phyloP scores from a whole-genome alignment of 2,329 filamentous ascomycete genomes.

The Neonectria sp. region DNA sequence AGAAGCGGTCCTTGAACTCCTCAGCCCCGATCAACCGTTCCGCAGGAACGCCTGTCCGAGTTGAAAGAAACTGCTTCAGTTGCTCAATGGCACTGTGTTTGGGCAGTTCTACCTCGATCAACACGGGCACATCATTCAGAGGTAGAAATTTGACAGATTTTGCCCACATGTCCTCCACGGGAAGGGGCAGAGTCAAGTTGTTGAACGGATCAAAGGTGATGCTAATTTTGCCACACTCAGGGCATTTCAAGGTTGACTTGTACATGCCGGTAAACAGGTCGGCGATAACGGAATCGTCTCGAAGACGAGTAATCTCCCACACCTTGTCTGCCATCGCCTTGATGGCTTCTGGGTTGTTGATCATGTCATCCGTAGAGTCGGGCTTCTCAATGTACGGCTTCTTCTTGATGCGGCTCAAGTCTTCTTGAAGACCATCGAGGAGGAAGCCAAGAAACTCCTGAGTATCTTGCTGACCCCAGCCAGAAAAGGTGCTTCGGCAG shows the following conservation, averaged over 20 bases:
- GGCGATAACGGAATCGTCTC: conserved; percentile 95
- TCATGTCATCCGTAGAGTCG: conserved; percentile 97
- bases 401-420: conserved; percentile 92
- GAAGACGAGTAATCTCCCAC: conserved; percentile 91
- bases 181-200: conserved; percentile 91
- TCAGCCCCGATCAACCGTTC: conserved; percentile 85
- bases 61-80: conserved; percentile 80
- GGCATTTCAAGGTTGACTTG: conserved; percentile 96
- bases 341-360: conserved; percentile 85
- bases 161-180: conserved; percentile 86
- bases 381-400: conserved; percentile 99
- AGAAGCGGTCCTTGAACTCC: conserved; percentile 87
- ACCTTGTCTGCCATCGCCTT: conserved; percentile 88
- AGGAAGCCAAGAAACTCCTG: conserved; percentile 97
- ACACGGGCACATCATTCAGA: conserved; percentile 77
- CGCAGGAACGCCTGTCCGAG: conserved; percentile 74
- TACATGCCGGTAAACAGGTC: conserved; percentile 98
- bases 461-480: conserved; percentile 96
- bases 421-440: conserved; percentile 94
- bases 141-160: conserved; percentile 85
- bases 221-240: conserved; percentile 92
- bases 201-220: conserved; percentile 99
- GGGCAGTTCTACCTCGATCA: conserved; percentile 84
- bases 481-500: conserved; percentile 88
- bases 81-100: conserved; percentile 79